Percentiles rank a stretch among this genome's conserved stretches.
These are phyloP conservation scores for Takashimella koratensis DNA, from an alignment of 1,284 basidiomycete species.

Conservation along the genomic window DNA sequence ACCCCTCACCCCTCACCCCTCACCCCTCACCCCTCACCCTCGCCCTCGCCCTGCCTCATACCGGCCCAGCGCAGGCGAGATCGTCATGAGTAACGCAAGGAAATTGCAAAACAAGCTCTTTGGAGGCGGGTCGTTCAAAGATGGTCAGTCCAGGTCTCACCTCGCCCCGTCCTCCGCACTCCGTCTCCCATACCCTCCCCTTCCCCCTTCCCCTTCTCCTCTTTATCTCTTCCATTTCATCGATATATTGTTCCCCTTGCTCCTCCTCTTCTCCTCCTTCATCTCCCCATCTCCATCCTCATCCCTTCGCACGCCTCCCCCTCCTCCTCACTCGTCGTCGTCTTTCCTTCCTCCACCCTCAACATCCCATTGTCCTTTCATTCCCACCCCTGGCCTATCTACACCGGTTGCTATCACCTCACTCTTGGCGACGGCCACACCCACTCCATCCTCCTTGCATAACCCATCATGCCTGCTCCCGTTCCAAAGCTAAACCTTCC, in stretches of 20 bases:
- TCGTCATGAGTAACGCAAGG: constrained; percentile 46
- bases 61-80: not conserved
- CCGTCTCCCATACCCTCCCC: not conserved
- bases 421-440: not conserved
- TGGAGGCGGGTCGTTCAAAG: constrained; percentile 33
- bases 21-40: not conserved
- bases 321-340: not conserved
- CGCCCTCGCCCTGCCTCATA: not conserved
- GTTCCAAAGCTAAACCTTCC: not conserved
- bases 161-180: not conserved
- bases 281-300: not conserved
- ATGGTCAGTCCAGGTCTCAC: not conserved
- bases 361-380: not conserved
- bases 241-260: not conserved
- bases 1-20: too few species aligned
- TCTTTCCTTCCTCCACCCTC: not conserved
- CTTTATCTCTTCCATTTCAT: not conserved
- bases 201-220: not conserved
- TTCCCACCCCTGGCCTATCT: not conserved
- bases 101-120: constrained; percentile 69
- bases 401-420: not conserved
- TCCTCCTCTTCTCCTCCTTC: not conserved
- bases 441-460: not conserved
- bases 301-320: not conserved
- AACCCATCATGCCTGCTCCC: constrained; percentile 5